Conservation (phyloP, 768 basidiomycete species). For the Gymnopilus dilepis region DNA sequence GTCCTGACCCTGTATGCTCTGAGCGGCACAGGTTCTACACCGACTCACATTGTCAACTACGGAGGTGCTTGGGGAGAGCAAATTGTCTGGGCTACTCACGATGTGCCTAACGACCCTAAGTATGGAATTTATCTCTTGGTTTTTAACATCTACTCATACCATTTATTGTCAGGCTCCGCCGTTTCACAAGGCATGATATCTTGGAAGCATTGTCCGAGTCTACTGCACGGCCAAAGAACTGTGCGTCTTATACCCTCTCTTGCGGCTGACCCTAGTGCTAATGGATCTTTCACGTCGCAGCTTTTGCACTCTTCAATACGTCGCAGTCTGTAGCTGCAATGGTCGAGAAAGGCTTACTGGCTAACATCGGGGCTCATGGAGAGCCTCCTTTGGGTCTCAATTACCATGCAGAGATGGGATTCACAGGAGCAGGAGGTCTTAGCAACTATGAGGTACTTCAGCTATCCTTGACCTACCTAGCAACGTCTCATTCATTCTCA, state of each 20-base stretch:
- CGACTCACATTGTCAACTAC: constrained; percentile 80
- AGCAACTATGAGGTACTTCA: constrained; percentile 67
- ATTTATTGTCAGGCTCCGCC: constrained; percentile 52
- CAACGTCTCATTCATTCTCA: not conserved
- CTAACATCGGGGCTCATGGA: constrained; percentile 78
- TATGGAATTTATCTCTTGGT: constrained; percentile 31
- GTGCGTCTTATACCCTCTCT: constrained; percentile 41
- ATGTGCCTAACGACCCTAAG: constrained; percentile 75
- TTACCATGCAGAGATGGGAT: constrained; percentile 78
- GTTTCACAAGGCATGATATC: constrained; percentile 67
- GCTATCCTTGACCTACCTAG: not conserved
- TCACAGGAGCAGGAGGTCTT: constrained; percentile 65
- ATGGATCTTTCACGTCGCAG: constrained; percentile 36
- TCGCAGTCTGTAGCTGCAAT: constrained; percentile 72
- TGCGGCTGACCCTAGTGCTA: not conserved
- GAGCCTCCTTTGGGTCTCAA: constrained; percentile 75
- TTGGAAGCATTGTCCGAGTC: constrained; percentile 66
- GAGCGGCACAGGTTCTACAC: constrained; percentile 76
- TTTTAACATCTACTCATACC: not conserved
- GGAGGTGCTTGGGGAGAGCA: constrained; percentile 76
- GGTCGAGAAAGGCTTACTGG: constrained; percentile 63
- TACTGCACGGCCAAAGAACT: constrained; percentile 60
- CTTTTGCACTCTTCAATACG: constrained; percentile 70
- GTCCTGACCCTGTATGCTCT: constrained; percentile 62
- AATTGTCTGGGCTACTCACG: constrained; percentile 65